Conservation (phyloP, 306 rosid species). For the Trifolium dubium region DNA sequence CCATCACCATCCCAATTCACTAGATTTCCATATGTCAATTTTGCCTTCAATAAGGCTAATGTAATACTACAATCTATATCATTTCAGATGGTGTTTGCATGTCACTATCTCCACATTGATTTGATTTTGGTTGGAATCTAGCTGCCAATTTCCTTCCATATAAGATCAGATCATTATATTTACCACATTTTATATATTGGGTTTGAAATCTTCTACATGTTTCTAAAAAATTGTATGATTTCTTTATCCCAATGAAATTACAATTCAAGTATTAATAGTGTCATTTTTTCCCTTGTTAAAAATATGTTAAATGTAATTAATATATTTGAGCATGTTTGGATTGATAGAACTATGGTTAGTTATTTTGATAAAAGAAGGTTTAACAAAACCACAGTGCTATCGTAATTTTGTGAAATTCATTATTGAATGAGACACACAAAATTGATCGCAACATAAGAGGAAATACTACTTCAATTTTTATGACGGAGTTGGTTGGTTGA, state of each 20-base stretch:
- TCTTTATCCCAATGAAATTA: not conserved
- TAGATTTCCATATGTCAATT: not conserved
- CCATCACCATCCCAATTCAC: constrained; percentile 45
- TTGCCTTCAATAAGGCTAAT: constrained; percentile 20
- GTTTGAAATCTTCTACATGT: constrained; percentile 3
- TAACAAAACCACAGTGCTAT: too few relatives aligned
- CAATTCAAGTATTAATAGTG: not conserved
- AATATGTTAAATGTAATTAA: not conserved
- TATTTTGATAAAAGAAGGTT: too few relatives aligned
- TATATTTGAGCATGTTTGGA: too few relatives aligned
- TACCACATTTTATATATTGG: not conserved
- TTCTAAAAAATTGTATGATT: not conserved
- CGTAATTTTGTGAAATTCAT: not conserved
- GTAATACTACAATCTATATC: not conserved
- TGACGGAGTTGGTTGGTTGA: too few relatives aligned
- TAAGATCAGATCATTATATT: not conserved
- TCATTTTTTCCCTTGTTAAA: not conserved
- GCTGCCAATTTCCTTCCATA: not conserved
- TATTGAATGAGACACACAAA: too few relatives aligned
- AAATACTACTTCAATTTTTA: too few relatives aligned
- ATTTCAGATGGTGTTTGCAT: constrained; percentile 12
- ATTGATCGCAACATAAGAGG: too few relatives aligned
- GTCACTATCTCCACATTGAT: constrained; percentile 37
- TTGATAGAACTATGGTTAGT: too few relatives aligned
- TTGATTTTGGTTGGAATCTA: not conserved